phyloP scores from a whole-genome alignment of 2,329 filamentous ascomycete genomes.

The Exserohilum rostratum region DNA sequence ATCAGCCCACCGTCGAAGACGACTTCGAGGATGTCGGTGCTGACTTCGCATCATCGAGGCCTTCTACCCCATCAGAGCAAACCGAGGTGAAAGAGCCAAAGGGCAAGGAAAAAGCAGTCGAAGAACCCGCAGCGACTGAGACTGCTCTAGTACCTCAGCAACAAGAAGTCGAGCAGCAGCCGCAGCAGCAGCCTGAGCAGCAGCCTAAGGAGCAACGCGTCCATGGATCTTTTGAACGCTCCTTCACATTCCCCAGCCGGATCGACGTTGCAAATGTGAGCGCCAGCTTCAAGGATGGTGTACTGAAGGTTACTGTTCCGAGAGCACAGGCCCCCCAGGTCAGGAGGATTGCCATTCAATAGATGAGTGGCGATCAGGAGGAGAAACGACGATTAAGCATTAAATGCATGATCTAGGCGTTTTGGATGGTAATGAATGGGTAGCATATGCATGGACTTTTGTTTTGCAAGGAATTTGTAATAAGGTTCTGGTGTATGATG shows the following conservation, averaged over 20 bases:
- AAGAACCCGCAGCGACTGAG: constrained; percentile 16
- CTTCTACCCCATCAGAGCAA: constrained; percentile 9
- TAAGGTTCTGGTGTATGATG: not conserved
- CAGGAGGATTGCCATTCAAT: constrained; percentile 40
- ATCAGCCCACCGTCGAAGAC: constrained; percentile 46
- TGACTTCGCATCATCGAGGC: constrained; percentile 34
- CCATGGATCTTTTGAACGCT: constrained; percentile 70
- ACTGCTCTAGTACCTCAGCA: constrained; percentile 25
- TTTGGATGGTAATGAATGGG: not conserved
- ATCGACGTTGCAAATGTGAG: constrained; percentile 68
- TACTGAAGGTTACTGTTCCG: constrained; percentile 68
- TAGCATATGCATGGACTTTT: not conserved
- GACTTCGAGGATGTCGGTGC: constrained; percentile 46
- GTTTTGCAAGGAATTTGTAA: not conserved
- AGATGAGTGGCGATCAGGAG: not conserved
- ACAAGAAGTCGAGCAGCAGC: constrained; percentile 21
- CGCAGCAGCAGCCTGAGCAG: constrained; percentile 18
- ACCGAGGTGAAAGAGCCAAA: constrained; percentile 28
- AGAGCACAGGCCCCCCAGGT: constrained; percentile 57
- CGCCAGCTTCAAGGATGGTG: constrained; percentile 69
- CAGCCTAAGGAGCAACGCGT: constrained; percentile 58
- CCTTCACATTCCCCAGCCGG: constrained; percentile 69
- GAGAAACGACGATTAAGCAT: not conserved
- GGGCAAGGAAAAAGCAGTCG: constrained; percentile 39
- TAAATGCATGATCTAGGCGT: not conserved